phyloP scores from a whole-genome alignment of 345 rosid genomes.

The Corchorus capsularis region DNA sequence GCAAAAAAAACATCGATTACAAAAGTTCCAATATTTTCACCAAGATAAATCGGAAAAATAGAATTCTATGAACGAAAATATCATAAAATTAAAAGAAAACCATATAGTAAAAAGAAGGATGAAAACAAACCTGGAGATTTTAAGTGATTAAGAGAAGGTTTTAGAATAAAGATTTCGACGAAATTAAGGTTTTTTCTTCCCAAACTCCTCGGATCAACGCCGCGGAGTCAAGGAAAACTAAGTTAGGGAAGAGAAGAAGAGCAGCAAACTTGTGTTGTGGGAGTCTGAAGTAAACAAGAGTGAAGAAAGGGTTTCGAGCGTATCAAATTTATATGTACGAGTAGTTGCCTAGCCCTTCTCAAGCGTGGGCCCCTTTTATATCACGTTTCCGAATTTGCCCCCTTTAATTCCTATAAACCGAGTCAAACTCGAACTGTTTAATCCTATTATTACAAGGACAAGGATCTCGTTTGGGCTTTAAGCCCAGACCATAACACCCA shows the following conservation, averaged over 20 bases:
- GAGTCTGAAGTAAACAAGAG: too few species aligned
- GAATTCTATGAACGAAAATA: background rate
- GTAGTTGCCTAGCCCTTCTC: background rate
- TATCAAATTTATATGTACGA: too few species aligned
- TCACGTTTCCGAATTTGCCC: constrained; percentile 16
- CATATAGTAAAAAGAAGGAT: background rate
- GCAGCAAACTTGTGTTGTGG: background rate
- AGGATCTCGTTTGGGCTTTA: background rate
- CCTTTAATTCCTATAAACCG: background rate
- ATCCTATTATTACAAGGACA: background rate
- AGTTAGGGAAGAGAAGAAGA: background rate
- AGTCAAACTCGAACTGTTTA: background rate
- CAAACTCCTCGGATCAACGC: constrained; percentile 48
- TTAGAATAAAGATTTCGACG: constrained; percentile 18
- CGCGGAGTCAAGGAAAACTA: constrained; percentile 29
- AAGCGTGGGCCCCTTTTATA: background rate
- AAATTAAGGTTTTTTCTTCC: constrained; percentile 25
- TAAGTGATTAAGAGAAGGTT: background rate
- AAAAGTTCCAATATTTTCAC: background rate
- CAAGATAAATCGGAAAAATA: too few species aligned
- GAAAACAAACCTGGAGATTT: background rate
- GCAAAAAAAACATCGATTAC: too few species aligned
- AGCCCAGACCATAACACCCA: background rate
- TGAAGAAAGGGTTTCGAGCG: background rate
- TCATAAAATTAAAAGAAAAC: background rate